Conservation (phyloP, 2,329 filamentous ascomycete species). For the Ophiocordyceps sinensis region DNA sequence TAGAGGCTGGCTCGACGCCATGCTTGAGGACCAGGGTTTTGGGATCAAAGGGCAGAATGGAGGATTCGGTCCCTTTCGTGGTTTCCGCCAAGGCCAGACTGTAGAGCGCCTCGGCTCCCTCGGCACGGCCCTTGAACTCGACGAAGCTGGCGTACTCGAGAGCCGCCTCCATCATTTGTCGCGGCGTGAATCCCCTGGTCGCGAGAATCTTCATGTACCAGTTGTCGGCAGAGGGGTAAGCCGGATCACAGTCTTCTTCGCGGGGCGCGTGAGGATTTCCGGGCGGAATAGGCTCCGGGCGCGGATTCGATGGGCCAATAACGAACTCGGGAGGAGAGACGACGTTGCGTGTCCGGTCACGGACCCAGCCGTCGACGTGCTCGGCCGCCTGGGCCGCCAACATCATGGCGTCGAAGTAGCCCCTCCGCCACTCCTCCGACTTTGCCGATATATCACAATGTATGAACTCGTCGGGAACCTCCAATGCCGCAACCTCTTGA, state of each 20-base stretch:
- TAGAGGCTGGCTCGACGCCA: conserved; percentile 42
- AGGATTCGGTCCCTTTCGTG: conserved; percentile 34
- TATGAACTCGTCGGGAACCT: conserved; percentile 52
- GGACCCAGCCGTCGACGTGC: conserved; percentile 65
- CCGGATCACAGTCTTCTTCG: conserved; percentile 61
- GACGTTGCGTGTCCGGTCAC: conserved; percentile 50
- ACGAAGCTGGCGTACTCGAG: conserved; percentile 76
- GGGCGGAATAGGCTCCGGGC: conserved; percentile 56
- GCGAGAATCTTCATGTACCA: conserved; percentile 75
- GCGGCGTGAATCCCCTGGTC: conserved; percentile 62
- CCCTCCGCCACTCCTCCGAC: conserved; percentile 70
- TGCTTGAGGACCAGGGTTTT: conserved; percentile 51
- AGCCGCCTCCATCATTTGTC: conserved; percentile 68
- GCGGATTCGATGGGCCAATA: conserved; percentile 70
- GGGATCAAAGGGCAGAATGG: conserved; percentile 33
- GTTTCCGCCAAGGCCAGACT: conserved; percentile 65
- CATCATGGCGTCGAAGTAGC: conserved; percentile 76
- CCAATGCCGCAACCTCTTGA: conserved; percentile 50
- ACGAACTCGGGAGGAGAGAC: conserved; percentile 62
- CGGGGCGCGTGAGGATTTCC: conserved; percentile 47
- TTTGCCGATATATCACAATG: conserved; percentile 59
- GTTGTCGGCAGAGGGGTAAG: conserved; percentile 55
- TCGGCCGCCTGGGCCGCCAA: conserved; percentile 62
- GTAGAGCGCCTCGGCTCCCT: conserved; percentile 58
- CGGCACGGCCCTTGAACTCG: conserved; percentile 55